Evolutionary conservation across 257 asterid genomes (phyloP).

Genomic region (Nicotiana knightiana): DNA sequence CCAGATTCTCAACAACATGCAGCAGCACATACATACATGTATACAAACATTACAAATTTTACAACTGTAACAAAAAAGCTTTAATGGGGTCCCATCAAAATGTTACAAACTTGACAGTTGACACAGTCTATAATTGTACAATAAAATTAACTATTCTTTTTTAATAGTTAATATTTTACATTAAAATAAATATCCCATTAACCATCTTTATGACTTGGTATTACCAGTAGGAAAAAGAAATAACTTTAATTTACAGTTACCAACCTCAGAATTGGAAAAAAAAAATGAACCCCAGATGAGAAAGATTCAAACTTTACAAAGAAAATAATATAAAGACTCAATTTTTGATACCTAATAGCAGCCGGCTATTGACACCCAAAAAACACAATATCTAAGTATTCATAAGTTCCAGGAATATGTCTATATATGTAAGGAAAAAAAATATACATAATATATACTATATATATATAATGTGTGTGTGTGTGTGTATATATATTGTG

Average conservation of each 20-base stretch:
- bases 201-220: not conserved
- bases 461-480: too few species aligned
- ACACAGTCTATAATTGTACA: not conserved
- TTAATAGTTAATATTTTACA: not conserved
- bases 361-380: not conserved
- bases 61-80: slow-evolving; percentile 41
- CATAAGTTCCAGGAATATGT: not conserved
- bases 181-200: not conserved
- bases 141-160: not conserved
- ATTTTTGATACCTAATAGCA: slow-evolving; percentile 1
- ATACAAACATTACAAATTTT: slow-evolving; percentile 18
- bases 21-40: slow-evolving; percentile 7
- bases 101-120: not conserved
- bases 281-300: not conserved
- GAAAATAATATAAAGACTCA: not conserved
- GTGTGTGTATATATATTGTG: not conserved
- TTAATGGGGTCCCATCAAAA: slow-evolving; percentile 20
- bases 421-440: too few species aligned
- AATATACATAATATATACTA: too few species aligned
- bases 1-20: not conserved
- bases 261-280: not conserved
- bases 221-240: not conserved
- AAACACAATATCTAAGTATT: not conserved
- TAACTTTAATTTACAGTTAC: not conserved
- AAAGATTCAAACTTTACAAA: slow-evolving; percentile 5